These are phyloP conservation scores for Helianthus tuberosus DNA, from an alignment of 129 eudicot genomes.

Conservation along the genomic window DNA sequence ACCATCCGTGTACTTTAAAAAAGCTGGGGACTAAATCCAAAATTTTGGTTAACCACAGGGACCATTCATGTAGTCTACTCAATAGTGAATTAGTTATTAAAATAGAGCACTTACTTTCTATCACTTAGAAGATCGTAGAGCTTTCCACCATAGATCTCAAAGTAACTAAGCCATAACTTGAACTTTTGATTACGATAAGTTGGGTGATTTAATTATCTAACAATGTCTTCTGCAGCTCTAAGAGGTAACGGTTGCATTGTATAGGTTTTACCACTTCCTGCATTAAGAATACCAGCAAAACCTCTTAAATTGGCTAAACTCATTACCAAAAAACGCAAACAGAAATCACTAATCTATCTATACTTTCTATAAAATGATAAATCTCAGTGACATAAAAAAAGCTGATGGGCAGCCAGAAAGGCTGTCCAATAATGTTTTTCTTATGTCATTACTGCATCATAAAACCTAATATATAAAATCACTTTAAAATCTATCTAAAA, in stretches of 20 bases:
- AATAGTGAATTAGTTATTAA: not conserved
- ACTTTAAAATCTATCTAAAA: too few species aligned
- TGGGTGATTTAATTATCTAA: constrained; percentile 79
- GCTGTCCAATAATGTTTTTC: too few species aligned
- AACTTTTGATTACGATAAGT: constrained; percentile 75
- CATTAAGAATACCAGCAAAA: constrained; percentile 12
- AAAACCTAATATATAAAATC: too few species aligned
- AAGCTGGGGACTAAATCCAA: too few species aligned
- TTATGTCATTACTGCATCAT: too few species aligned
- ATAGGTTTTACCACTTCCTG: constrained; percentile 96
- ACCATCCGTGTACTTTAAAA: too few species aligned
- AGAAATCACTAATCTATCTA: not conserved
- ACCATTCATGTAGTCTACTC: too few species aligned
- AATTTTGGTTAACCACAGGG: too few species aligned
- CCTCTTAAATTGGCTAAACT: constrained; percentile 19
- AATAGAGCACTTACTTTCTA: constrained; percentile 53
- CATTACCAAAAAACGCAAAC: not conserved
- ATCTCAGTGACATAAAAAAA: too few species aligned
- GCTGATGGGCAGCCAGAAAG: too few species aligned
- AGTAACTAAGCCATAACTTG: constrained; percentile 93
- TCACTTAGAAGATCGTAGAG: constrained; percentile 87
- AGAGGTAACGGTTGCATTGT: constrained; percentile 96
- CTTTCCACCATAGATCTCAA: constrained; percentile 96
- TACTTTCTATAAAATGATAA: too few species aligned
- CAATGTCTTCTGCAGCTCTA: constrained; percentile 92